phyloP scores from a whole-genome alignment of 2,329 filamentous ascomycete species.

The Pyrenophora tritici-repentis region DNA sequence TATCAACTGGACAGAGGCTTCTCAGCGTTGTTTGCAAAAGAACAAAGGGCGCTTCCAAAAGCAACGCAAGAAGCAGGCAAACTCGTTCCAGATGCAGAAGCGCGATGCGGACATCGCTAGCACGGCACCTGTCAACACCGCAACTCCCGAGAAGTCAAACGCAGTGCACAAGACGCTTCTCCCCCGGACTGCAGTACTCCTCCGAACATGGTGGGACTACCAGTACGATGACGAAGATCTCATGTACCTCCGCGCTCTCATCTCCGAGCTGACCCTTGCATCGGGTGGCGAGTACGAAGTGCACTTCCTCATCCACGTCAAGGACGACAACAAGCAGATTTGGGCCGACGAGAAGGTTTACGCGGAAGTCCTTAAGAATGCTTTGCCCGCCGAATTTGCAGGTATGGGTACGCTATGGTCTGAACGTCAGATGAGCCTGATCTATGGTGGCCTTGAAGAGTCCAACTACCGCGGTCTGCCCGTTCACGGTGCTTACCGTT shows the following conservation, averaged over 20 bases:
- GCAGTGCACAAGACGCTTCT: conserved; percentile 45
- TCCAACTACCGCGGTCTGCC: conserved; percentile 63
- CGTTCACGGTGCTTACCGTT: conserved; percentile 71
- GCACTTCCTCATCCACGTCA: conserved; percentile 84
- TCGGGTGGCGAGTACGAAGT: conserved; percentile 83
- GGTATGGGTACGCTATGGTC: conserved; percentile 60
- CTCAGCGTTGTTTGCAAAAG: conserved; percentile 71
- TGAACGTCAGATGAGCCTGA: conserved; percentile 60
- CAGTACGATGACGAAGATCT: conserved; percentile 79
- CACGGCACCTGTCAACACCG: conserved; percentile 13
- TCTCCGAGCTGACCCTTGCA: conserved; percentile 75
- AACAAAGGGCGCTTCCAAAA: conserved; percentile 72
- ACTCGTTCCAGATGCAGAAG: conserved; percentile 50
- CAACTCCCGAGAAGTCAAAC: conserved; percentile 26
- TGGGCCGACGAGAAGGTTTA: conserved; percentile 80
- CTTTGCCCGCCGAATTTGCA: conserved; percentile 55
- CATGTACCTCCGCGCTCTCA: conserved; percentile 78
- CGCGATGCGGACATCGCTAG: conserved; percentile 10
- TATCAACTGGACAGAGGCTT: conserved; percentile 78
- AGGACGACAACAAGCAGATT: conserved; percentile 76
- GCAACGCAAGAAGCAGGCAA: conserved; percentile 37
- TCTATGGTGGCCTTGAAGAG: conserved; percentile 58
- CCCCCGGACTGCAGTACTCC: conserved; percentile 74
- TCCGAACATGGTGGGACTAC: conserved; percentile 83
- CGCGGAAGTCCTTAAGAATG: conserved; percentile 63